Evolutionary conservation across 805 yeast species (phyloP).

Genomic region (Cyberlindnera mycetangii): DNA sequence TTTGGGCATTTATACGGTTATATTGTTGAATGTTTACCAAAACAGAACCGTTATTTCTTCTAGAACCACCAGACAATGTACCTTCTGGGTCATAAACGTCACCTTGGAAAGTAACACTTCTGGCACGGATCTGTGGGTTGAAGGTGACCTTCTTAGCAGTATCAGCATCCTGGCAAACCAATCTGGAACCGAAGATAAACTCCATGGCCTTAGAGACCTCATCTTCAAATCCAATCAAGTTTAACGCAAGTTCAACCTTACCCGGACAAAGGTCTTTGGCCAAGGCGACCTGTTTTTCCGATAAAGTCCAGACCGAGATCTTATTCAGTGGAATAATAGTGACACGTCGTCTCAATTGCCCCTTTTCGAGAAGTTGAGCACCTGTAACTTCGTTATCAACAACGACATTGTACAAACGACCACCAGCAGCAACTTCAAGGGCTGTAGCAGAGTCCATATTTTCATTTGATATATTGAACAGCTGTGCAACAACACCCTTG

Average conservation of each 20-base stretch:
- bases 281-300: slow-evolving; percentile 46
- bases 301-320: slow-evolving; percentile 59
- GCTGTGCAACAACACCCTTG: slow-evolving; percentile 86
- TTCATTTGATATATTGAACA: slow-evolving; percentile 60
- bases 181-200: slow-evolving; percentile 85
- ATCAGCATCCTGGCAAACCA: slow-evolving; percentile 82
- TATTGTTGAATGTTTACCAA: slow-evolving; percentile 65
- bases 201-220: slow-evolving; percentile 82
- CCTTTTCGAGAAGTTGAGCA: slow-evolving; percentile 74
- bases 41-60: slow-evolving; percentile 55
- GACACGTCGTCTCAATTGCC: slow-evolving; percentile 74
- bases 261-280: slow-evolving; percentile 82
- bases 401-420: slow-evolving; percentile 81
- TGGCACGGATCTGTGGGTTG: slow-evolving; percentile 72
- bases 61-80: slow-evolving; percentile 91
- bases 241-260: slow-evolving; percentile 85
- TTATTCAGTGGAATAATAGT: slow-evolving; percentile 92
- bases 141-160: slow-evolving; percentile 89
- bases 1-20: slow-evolving; percentile 42
- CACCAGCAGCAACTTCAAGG: slow-evolving; percentile 92
- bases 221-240: slow-evolving; percentile 69
- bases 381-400: slow-evolving; percentile 88
- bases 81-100: slow-evolving; percentile 97
- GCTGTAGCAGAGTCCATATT: slow-evolving; percentile 71
- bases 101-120: slow-evolving; percentile 88